Base-by-base conservation (phyloP, 495 filamentous ascomycete genomes). In the Annulohypoxylon moriforme region DNA sequence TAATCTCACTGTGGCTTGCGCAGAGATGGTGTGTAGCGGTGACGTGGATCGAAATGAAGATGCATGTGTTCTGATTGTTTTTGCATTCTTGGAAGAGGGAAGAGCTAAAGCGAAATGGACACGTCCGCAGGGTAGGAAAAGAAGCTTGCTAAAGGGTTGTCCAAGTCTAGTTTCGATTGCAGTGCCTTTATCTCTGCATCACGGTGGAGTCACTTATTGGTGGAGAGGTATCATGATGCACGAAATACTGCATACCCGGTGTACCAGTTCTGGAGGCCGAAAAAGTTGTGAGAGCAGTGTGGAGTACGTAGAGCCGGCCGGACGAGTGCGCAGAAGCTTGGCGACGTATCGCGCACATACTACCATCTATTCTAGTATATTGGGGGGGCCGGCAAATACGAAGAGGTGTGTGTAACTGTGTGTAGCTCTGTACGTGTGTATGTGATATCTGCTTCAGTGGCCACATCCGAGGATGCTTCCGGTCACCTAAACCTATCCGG, bases 171-270 rank as follows among this genome's bases (percentile, higher is more conserved):
- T 55, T 56, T 67, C 58, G 57, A 71, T 63, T 64, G 20, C 62
- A 67, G 38, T 18, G 44, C n/a, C 56, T 70, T 67, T 57, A 74
- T 71, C 72, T 71, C 66, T 75, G 75, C 75, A 77, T 65, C 34
- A 20, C 34, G 53, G 75, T 67, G 75, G 72, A 63, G 72, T 60
- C 59, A 16, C 11, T 60, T 16, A 56, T 66, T 69, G 69, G 75
- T 75, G 68, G 72, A 67, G 69, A 62, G 53, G 56, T 44, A 24
- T 60, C 65, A 68, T 29, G 64, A 77, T 75, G 75, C 75, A 77
- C 73, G 68, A 77, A 77, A 77, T 77, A 64, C 72, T 77, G 69
- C 75, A 77, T 75, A 63, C 40, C 67, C 60, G 64, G 66, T 66
- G 60, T 73, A 34, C 66, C 25, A 72, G 69, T 61, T 63, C 60